Base-by-base conservation (phyloP, 2,329 filamentous ascomycete genomes). In the Botrytis tulipae region DNA sequence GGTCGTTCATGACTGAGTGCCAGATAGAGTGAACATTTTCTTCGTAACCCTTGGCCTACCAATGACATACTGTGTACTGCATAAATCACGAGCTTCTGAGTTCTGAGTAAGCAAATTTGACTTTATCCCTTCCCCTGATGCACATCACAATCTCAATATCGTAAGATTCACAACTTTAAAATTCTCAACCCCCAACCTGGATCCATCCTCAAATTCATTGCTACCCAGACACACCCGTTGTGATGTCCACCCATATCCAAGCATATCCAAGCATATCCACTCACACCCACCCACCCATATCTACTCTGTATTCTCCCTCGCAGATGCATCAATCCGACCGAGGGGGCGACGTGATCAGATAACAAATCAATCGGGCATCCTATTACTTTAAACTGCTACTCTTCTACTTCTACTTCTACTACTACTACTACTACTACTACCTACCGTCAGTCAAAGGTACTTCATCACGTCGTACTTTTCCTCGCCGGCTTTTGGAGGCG, bases 401-500 rank as follows among this genome's bases (percentile, higher is more conserved):
- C 37, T 7, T 22, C n/a, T 65, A 32, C 40, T 65, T 37, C 35
- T 37, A 37, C 35, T 37, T n/a, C 32, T 32, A 9, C 37, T 37
- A 9, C 37, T 37, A 9, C 35, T 37, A 9, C 35, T 37, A 37
- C 35, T 37, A 37, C 35, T 8, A 37, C 35, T 44, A 65, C 18
- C 62, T 65, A 22, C 40, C 29, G n/a, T 4, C 40, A 42, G 40
- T 8, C 16, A 14, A 42, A 32, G 29, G 18, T n/a, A 44, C 37
- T 48, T 14, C 25, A 48, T 67, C 63, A 48, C 42, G 42, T 67
- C 63, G 63, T 51, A 67, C 65, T 51, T 37, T 37, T n/a, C 16
- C 65, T 67, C 44, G 8, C 44, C 44, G 29, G 32, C 46, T n/a
- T 40, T 32, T 46, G 37, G 42, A 62, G 57, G 42, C 32, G 29